These are phyloP conservation scores for Diaporthe sp. DNA, from an alignment of 2,329 filamentous ascomycete genomes.

Conservation along the genomic window DNA sequence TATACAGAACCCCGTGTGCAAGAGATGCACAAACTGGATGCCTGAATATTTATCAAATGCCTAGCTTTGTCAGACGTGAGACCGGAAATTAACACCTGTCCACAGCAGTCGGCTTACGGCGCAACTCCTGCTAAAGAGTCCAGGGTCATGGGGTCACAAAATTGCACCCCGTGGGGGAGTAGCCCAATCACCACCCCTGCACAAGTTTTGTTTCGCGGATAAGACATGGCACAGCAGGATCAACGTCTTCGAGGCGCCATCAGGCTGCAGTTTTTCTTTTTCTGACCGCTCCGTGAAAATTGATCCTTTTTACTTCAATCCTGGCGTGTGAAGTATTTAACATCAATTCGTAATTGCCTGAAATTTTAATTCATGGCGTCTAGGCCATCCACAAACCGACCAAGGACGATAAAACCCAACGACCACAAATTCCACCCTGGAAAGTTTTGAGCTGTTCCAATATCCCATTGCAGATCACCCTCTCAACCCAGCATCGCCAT, in stretches of 20 bases:
- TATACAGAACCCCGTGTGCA: too few species aligned
- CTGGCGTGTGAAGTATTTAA: neutral
- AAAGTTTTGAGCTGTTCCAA: neutral
- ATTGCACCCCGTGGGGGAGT: neutral
- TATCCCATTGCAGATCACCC: neutral
- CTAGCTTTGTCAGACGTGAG: constrained; percentile 13
- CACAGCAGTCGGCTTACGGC: constrained; percentile 1
- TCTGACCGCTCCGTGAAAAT: neutral
- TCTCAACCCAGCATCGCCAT: neutral
- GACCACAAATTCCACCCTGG: neutral
- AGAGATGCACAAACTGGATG: neutral
- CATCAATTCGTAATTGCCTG: neutral
- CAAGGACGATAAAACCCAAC: neutral
- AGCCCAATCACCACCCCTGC: constrained; percentile 18
- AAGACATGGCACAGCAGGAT: constrained; percentile 23
- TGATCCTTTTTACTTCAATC: neutral
- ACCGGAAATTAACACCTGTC: constrained; percentile 20
- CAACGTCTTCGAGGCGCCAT: neutral
- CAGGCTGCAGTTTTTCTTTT: constrained; percentile 21
- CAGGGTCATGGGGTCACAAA: constrained; percentile 1
- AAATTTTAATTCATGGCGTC: neutral
- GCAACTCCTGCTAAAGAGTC: neutral
- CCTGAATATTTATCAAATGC: neutral
- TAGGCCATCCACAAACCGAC: neutral
- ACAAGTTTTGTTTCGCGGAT: constrained; percentile 14